Conservation (phyloP, 305 asterid genomes). For the Solanum hybrid region DNA sequence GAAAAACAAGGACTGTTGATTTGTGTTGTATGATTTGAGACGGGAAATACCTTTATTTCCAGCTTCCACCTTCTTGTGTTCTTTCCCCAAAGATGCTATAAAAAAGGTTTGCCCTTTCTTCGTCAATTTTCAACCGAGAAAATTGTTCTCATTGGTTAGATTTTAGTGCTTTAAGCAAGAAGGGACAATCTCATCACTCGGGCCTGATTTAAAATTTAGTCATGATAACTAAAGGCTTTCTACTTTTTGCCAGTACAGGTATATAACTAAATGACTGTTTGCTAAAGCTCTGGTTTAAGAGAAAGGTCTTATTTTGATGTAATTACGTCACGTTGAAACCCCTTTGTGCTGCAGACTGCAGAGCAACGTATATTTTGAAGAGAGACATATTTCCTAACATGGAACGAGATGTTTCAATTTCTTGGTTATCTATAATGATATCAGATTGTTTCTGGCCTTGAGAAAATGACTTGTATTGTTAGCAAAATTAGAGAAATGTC, state of each 20-base stretch:
- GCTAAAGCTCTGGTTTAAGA: not conserved
- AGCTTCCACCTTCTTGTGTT: not conserved
- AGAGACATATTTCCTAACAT: not conserved
- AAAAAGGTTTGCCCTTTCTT: too few species aligned
- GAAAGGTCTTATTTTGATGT: not conserved
- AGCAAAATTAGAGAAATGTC: not conserved
- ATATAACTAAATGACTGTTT: not conserved
- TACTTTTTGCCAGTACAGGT: not conserved
- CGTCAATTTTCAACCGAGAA: not conserved
- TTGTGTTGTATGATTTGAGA: not conserved
- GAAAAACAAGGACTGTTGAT: not conserved
- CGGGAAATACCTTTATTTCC: not conserved
- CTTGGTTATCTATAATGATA: not conserved
- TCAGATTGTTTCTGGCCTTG: not conserved
- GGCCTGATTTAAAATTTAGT: too few species aligned
- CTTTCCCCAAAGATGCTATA: too few species aligned
- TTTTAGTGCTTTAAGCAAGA: not conserved
- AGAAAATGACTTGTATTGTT: not conserved
- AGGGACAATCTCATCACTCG: not conserved
- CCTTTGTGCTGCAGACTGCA: not conserved
- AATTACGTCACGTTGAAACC: not conserved
- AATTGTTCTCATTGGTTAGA: not conserved
- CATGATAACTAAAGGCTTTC: not conserved
- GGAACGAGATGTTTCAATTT: not conserved
- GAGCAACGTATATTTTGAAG: not conserved